Evolutionary conservation across 1,139 yeast genomes (phyloP).

Genomic region (Hemisphaericaspora xylofermentans): DNA sequence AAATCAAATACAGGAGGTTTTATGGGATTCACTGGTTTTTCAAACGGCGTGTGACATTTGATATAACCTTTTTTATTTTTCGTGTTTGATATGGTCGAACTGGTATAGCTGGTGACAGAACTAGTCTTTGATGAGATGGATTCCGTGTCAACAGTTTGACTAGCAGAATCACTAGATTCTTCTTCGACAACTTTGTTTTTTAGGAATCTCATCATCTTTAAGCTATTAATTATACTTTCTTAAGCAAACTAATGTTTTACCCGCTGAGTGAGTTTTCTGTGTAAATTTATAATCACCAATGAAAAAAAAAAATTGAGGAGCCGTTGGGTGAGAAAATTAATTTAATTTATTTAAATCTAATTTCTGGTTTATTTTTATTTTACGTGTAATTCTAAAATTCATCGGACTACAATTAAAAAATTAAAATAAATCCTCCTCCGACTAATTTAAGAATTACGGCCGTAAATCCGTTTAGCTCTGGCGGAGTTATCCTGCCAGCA

Average conservation of each 20-base stretch:
- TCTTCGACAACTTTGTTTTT: too few species aligned
- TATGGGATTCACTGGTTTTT: constrained; percentile 38
- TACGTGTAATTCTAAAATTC: too few species aligned
- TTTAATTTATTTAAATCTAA: too few species aligned
- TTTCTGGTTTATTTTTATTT: too few species aligned
- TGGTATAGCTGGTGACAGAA: constrained; percentile 12
- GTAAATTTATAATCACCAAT: not conserved
- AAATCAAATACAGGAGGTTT: constrained; percentile 31
- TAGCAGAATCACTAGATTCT: constrained; percentile 4
- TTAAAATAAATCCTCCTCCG: too few species aligned
- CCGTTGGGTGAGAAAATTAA: not conserved
- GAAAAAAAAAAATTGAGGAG: not conserved
- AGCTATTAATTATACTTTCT: constrained; percentile 18
- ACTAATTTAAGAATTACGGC: too few species aligned
- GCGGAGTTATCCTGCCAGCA: too few species aligned
- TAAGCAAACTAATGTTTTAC: not conserved
- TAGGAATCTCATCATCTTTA: constrained; percentile 19
- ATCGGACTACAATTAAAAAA: too few species aligned
- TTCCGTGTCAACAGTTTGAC: constrained; percentile 11
- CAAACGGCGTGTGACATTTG: constrained; percentile 42
- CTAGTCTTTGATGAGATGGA: constrained; percentile 18
- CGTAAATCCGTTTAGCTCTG: too few species aligned
- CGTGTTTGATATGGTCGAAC: constrained; percentile 6
- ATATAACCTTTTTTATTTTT: constrained; percentile 20
- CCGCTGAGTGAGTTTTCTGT: not conserved